Conservation (phyloP, 306 rosid species). For the Neltuma alba region DNA sequence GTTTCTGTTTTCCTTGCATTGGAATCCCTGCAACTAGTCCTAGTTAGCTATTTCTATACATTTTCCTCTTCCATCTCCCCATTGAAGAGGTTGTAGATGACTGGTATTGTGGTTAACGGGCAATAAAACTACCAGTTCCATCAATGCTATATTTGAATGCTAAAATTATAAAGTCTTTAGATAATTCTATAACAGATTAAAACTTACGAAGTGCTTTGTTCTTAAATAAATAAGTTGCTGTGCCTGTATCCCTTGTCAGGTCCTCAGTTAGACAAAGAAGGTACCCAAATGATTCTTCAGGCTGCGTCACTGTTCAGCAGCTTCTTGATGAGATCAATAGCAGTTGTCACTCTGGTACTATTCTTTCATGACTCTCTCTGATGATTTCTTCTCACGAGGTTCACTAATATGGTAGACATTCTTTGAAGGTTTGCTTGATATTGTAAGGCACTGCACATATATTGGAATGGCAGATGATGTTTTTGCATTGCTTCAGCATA, state of each 20-base stretch:
- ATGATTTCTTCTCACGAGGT: conserved; percentile 24
- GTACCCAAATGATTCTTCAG: conserved; percentile 73
- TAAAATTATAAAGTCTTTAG: neutral
- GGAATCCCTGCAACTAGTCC: no score
- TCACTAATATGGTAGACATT: conserved; percentile 26
- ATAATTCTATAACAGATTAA: conserved; percentile 3
- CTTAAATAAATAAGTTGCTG: conserved; percentile 17
- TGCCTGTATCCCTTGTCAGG: conserved; percentile 54
- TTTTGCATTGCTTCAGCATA: conserved; percentile 90
- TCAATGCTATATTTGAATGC: neutral
- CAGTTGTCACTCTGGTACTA: conserved; percentile 69
- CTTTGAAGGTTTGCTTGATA: conserved; percentile 72
- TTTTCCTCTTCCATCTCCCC: no score
- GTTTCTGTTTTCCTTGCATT: no score
- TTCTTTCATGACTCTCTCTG: conserved; percentile 22
- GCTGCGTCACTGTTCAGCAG: conserved; percentile 77
- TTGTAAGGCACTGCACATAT: conserved; percentile 78
- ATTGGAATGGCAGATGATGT: conserved; percentile 95
- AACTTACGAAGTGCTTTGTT: conserved; percentile 2
- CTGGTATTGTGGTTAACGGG: no score
- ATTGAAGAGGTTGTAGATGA: no score
- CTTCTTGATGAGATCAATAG: conserved; percentile 72
- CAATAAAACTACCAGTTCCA: no score
- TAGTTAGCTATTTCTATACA: no score
- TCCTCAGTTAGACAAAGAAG: conserved; percentile 88